Percentiles rank a stretch among this genome's conserved stretches.
phyloP scores from a whole-genome alignment of 23 red algal species.

The Gracilaria domingensis region DNA sequence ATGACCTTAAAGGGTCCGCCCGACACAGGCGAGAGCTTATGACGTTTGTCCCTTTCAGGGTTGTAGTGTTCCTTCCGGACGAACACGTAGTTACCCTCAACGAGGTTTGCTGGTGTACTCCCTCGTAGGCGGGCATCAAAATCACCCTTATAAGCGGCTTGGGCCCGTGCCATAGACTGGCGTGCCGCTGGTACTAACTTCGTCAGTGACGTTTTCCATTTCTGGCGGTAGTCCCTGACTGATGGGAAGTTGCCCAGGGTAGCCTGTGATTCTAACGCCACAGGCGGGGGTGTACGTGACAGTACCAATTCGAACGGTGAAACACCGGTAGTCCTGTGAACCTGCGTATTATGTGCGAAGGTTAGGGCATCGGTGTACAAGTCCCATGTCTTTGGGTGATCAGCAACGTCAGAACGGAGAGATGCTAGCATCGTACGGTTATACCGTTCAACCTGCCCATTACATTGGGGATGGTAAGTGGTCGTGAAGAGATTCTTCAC shows the following conservation, averaged over 20 bases:
- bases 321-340: neutral
- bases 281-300: neutral
- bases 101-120: neutral
- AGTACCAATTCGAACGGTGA: slow-evolving; percentile 10
- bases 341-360: slow-evolving; percentile 13
- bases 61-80: neutral
- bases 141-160: slow-evolving; percentile 18
- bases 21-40: too few relatives aligned
- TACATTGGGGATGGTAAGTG: too few relatives aligned
- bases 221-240: neutral
- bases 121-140: slow-evolving; percentile 2
- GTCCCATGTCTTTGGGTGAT: slow-evolving; percentile 25
- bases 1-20: neutral
- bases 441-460: too few relatives aligned
- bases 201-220: neutral
- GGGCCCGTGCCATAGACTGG: neutral
- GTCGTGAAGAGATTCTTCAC: too few relatives aligned
- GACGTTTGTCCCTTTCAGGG: too few relatives aligned
- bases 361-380: slow-evolving; percentile 11
- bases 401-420: slow-evolving; percentile 5
- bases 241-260: neutral
- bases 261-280: neutral
- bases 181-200: neutral
- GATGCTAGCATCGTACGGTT: neutral
- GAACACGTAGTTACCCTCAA: slow-evolving; percentile 11